Evolutionary conservation across 192 early-diverging fungal species (phyloP), one percentile per base, ranked within the genome.

Genomic region (Mortierella alpina): DNA sequence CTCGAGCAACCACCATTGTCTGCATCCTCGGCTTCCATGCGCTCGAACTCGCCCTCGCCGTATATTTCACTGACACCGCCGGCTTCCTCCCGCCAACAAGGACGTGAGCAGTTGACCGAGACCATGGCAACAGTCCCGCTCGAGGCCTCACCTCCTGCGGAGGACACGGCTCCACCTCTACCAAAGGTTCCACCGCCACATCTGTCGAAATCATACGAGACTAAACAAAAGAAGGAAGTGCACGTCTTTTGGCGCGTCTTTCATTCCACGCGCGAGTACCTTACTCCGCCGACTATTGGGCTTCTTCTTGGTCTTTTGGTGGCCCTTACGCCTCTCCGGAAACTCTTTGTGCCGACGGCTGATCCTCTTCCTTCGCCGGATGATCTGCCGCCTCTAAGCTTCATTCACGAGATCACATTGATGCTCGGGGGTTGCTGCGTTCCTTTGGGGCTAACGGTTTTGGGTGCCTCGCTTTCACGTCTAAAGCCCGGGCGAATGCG

Each of bases 401-500:
- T 79, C 41, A 79, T 79, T 51, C 65, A 53, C 39, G 76, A 79
- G 20, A 55, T 79, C 46, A 72, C 76, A 4, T 46, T 79, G 10
- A 62, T 72, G 76, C 64, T 79, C 18, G 76, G 76, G 8, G 76
- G 69, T 0, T 71, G 69, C 45, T 79, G 76, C 22, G 76, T 79
- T 47, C 76, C 76, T 2, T 20, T 79, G 10, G 76, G 76, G 0
- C 47, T 79, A 45, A 79, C 76, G 0, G 76, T 79, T 23, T 39
- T 72, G 11, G 76, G 76, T 2, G 76, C 76, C 11, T 79, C 76
- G 12, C 59, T 79, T 11, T 79, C 76, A 7, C 54, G 76, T 2
- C 68, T 79, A 8, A 79, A 79, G 15, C 76, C 76, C 9, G 76
- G 76, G 10, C 55, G 76, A 39, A 71, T 79, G 76, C 68, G 76